Evolutionary conservation across 2,329 filamentous ascomycete genomes (phyloP).

Genomic region (Colletotrichum aenigma): DNA sequence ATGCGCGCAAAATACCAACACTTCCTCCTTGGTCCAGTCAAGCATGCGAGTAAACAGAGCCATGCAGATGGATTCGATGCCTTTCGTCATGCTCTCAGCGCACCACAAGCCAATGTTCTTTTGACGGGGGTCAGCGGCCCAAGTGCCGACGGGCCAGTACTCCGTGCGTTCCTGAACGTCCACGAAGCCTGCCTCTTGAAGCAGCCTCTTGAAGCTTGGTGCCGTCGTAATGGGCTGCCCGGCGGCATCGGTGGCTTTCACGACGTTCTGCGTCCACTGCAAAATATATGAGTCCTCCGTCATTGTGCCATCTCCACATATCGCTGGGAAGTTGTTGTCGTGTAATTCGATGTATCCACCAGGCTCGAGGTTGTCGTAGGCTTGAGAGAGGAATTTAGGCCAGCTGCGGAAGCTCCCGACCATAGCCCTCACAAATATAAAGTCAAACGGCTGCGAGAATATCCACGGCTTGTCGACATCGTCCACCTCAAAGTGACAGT

Average conservation of each 20-base stretch:
- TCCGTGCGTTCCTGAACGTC: constrained; percentile 48
- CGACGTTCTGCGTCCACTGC: constrained; percentile 34
- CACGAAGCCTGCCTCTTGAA: constrained; percentile 48
- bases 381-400: not conserved
- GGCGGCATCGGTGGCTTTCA: constrained; percentile 24
- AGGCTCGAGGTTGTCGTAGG: constrained; percentile 29
- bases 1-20: constrained; percentile 34
- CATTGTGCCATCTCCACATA: constrained; percentile 35
- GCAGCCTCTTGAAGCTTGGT: constrained; percentile 37
- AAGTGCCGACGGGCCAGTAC: constrained; percentile 55
- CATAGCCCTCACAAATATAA: constrained; percentile 1
- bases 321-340: constrained; percentile 27
- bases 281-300: constrained; percentile 27
- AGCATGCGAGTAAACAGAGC: constrained; percentile 36
- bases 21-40: constrained; percentile 35
- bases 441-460: constrained; percentile 34
- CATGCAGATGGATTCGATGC: constrained; percentile 36
- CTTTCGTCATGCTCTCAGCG: constrained; percentile 27
- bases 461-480: constrained; percentile 38
- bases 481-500: constrained; percentile 47
- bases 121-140: constrained; percentile 53
- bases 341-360: constrained; percentile 37
- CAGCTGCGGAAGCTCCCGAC: constrained; percentile 19
- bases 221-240: not conserved
- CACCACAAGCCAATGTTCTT: constrained; percentile 47